Conservation (phyloP, 2,329 filamentous ascomycete genomes). For the Mycocentrospora acerina region DNA sequence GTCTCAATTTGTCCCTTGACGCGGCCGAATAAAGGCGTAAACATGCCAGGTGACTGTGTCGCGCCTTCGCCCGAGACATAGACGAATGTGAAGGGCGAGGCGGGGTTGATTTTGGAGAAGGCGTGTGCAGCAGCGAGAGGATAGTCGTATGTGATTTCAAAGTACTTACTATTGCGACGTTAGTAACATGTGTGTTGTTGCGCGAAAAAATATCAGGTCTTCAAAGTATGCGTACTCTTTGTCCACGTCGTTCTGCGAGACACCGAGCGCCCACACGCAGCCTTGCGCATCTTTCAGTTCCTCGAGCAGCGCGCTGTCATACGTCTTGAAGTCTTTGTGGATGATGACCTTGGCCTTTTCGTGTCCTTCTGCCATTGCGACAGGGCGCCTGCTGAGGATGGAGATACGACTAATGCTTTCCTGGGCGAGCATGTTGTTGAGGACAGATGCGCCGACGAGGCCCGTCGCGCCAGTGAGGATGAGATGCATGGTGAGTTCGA, state of each 20-base stretch:
- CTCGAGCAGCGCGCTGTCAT: conserved; percentile 58
- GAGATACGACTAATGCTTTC: conserved; percentile 63
- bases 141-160: conserved; percentile 68
- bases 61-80: conserved; percentile 68
- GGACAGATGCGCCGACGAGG: conserved; percentile 43
- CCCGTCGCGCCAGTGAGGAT: conserved; percentile 50
- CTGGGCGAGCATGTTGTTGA: conserved; percentile 40
- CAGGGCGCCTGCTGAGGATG: conserved; percentile 66
- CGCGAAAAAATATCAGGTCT: too few relatives aligned
- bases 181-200: background rate
- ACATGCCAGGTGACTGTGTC: conserved; percentile 57
- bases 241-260: conserved; percentile 60
- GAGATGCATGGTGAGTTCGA: conserved; percentile 39
- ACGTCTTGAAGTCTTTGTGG: conserved; percentile 66
- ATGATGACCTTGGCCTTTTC: conserved; percentile 65
- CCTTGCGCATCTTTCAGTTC: conserved; percentile 65
- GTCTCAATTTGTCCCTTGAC: conserved; percentile 70
- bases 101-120: conserved; percentile 53
- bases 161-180: conserved; percentile 54
- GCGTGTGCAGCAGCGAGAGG: conserved; percentile 64
- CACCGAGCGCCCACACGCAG: conserved; percentile 74
- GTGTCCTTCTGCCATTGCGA: conserved; percentile 63
- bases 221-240: conserved; percentile 54
- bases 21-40: conserved; percentile 60
- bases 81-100: conserved; percentile 66